phyloP scores from a whole-genome alignment of 257 asterid species.

The Knoxia roxburghii region DNA sequence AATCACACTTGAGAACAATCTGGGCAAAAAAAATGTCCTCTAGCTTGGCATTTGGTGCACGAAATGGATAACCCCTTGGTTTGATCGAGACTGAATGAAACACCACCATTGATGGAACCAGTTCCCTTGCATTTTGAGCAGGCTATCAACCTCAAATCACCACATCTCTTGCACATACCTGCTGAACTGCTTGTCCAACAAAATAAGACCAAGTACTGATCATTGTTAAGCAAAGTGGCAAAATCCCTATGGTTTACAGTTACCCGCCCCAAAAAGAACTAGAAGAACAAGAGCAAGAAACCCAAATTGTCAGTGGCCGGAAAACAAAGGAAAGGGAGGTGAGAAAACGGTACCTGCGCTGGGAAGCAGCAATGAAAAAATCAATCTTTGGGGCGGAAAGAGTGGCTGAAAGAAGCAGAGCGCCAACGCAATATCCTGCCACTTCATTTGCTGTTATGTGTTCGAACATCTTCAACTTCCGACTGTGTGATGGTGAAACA shows the following conservation, averaged over 20 bases:
- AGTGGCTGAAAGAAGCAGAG: constrained; percentile 70
- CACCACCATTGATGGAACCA: constrained; percentile 46
- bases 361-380: constrained; percentile 66
- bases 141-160: constrained; percentile 66
- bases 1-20: constrained; percentile 37
- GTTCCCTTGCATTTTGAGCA: constrained; percentile 78
- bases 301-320: neutral
- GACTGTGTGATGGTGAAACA: neutral
- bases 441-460: constrained; percentile 79
- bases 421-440: constrained; percentile 88
- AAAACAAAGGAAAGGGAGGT: neutral
- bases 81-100: constrained; percentile 39
- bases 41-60: constrained; percentile 51
- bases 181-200: constrained; percentile 45
- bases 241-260: too few relatives aligned
- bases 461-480: constrained; percentile 53
- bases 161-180: constrained; percentile 88
- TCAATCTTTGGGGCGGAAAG: constrained; percentile 78
- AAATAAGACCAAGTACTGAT: neutral
- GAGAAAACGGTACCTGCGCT: constrained; percentile 53
- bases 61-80: constrained; percentile 25
- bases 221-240: neutral
- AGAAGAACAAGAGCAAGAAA: too few relatives aligned
- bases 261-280: neutral
- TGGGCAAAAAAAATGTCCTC: constrained; percentile 65